Evolutionary conservation across 31 red algal genomes (phyloP).

Genomic region (Asparagopsis taxiformis): DNA sequence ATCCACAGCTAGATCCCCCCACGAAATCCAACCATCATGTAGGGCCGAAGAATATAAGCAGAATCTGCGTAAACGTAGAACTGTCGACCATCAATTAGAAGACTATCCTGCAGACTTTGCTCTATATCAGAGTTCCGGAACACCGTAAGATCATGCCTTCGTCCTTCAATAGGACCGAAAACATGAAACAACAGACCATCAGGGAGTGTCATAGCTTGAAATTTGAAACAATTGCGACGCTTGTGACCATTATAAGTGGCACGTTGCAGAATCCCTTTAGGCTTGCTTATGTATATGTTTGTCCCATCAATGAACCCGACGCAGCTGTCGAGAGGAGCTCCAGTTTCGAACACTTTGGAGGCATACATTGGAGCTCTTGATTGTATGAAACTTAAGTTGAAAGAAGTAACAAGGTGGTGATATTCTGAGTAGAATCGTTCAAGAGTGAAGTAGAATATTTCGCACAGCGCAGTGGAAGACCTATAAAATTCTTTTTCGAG

Average conservation of each 20-base stretch:
- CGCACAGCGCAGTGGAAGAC: neutral
- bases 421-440: neutral
- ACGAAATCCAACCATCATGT: slow-evolving; percentile 6
- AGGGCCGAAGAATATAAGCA: slow-evolving; percentile 12
- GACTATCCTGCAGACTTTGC: neutral
- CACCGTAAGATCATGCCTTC: slow-evolving; percentile 6
- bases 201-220: neutral
- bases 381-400: neutral
- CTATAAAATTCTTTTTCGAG: neutral
- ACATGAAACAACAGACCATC: slow-evolving; percentile 1
- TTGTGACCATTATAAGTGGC: neutral
- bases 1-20: neutral
- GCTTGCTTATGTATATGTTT: neutral
- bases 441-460: neutral
- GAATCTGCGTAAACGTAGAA: slow-evolving; percentile 6
- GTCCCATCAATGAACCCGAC: neutral
- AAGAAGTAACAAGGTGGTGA: neutral
- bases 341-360: neutral
- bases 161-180: neutral
- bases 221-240: neutral
- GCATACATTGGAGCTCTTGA: neutral
- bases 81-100: slow-evolving; percentile 4
- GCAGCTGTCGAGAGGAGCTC: neutral
- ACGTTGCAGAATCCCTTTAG: neutral
- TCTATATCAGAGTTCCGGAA: slow-evolving; percentile 8